These are phyloP conservation scores for Chlorella sp. DNA, from an alignment of 139 green algal genomes.

Conservation along the genomic window DNA sequence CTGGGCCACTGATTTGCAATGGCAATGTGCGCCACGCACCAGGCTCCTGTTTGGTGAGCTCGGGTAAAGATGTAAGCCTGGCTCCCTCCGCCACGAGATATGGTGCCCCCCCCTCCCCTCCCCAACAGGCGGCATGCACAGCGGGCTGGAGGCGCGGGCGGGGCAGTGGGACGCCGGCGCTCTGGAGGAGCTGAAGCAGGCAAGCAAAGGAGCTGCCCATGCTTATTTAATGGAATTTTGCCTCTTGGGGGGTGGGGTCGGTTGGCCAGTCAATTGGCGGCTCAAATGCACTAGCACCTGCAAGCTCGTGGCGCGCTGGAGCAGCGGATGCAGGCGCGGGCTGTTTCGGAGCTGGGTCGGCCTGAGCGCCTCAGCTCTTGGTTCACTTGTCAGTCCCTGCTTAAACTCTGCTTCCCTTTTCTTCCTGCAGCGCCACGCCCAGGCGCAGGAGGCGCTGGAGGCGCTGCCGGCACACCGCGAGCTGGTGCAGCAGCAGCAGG, in stretches of 20 bases:
- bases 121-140: constrained; percentile 8
- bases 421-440: background rate
- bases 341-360: background rate
- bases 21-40: no score
- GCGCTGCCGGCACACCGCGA: constrained; percentile 1
- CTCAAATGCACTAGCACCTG: no score
- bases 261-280: no score
- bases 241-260: no score
- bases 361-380: background rate
- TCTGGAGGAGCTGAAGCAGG: constrained; percentile 63
- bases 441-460: constrained; percentile 1
- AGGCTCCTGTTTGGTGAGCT: no score
- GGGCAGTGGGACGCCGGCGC: constrained; percentile 73
- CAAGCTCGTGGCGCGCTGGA: no score
- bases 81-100: no score
- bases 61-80: no score
- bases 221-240: no score
- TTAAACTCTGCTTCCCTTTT: background rate
- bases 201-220: background rate
- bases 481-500: constrained; percentile 8
- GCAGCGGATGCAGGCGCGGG: no score
- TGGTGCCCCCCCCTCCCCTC: no score
- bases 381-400: background rate
- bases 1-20: no score
- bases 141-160: constrained; percentile 55